Evolutionary conservation across 768 basidiomycete genomes (phyloP).

Genomic region (Fomitopsis serialis): DNA sequence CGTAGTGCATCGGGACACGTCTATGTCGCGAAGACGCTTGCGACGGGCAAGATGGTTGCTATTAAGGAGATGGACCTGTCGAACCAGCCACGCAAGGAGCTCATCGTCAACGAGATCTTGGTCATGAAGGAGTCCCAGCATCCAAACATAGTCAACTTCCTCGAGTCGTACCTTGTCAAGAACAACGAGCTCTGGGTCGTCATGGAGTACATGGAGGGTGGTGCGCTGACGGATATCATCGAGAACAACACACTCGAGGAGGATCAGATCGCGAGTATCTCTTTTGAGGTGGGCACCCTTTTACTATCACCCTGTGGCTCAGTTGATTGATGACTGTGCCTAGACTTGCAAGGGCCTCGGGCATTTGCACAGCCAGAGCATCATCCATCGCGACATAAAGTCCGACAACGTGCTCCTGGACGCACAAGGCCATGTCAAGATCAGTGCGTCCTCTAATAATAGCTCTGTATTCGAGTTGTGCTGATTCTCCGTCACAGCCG

Average conservation of each 20-base stretch:
- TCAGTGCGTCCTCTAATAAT: constrained; percentile 58
- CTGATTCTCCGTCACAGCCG: constrained; percentile 46
- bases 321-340: not conserved
- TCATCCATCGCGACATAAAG: constrained; percentile 97
- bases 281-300: constrained; percentile 65
- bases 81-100: constrained; percentile 93
- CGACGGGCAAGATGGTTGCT: constrained; percentile 83
- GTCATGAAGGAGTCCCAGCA: constrained; percentile 99
- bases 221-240: constrained; percentile 95
- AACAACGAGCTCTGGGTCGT: constrained; percentile 93
- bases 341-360: constrained; percentile 94
- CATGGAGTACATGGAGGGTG: constrained; percentile 99
- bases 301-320: constrained; percentile 2
- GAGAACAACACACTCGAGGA: constrained; percentile 95
- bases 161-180: constrained; percentile 87
- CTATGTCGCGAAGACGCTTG: constrained; percentile 89
- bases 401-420: constrained; percentile 95
- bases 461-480: not conserved
- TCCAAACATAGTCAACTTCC: constrained; percentile 95
- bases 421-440: constrained; percentile 90
- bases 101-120: constrained; percentile 96
- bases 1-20: constrained; percentile 95
- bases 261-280: constrained; percentile 92
- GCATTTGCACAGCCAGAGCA: constrained; percentile 88
- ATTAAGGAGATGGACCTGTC: constrained; percentile 98